phyloP scores from a whole-genome alignment of 1,284 basidiomycete genomes.

The Kalmanozyma brasiliensis region DNA sequence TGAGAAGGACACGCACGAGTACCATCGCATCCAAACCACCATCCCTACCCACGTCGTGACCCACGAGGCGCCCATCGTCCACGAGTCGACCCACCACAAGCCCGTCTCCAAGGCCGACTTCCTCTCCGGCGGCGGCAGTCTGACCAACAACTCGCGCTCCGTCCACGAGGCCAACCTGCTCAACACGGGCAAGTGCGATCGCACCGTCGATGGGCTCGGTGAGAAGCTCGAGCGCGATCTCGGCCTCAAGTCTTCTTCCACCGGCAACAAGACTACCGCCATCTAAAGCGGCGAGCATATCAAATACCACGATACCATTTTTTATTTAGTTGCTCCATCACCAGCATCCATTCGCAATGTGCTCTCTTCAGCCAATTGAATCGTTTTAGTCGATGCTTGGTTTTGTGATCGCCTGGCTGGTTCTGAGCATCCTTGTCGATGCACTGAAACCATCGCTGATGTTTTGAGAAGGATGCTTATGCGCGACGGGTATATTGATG shows the following conservation, averaged over 20 bases:
- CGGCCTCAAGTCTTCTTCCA: conserved; percentile 26
- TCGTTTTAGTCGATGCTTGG: too few relatives aligned
- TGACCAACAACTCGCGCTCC: conserved; percentile 43
- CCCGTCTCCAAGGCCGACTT: conserved; percentile 62
- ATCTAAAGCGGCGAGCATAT: conserved; percentile 5
- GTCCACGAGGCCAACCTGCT: conserved; percentile 58
- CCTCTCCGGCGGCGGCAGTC: conserved; percentile 58
- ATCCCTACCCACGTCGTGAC: conserved; percentile 61
- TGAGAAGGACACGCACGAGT: conserved; percentile 66
- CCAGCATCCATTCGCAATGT: too few relatives aligned
- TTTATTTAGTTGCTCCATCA: too few relatives aligned
- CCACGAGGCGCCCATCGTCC: conserved; percentile 67
- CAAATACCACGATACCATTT: conserved; percentile 11
- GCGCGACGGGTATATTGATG: neutral
- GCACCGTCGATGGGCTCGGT: conserved; percentile 58
- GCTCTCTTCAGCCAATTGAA: too few relatives aligned
- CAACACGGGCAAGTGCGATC: conserved; percentile 60
- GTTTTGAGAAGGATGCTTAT: neutral
- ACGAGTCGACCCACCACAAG: conserved; percentile 63
- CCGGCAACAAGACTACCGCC: conserved; percentile 12
- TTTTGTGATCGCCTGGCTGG: too few relatives aligned
- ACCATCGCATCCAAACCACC: conserved; percentile 65
- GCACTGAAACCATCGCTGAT: neutral
- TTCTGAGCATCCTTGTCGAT: too few relatives aligned
- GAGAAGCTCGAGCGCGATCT: conserved; percentile 55